A percentile compares a stretch with the other conserved stretches of the same genome.
phyloP scores from a whole-genome alignment of 1,284 basidiomycete species.

The Cryptococcus floricola region DNA sequence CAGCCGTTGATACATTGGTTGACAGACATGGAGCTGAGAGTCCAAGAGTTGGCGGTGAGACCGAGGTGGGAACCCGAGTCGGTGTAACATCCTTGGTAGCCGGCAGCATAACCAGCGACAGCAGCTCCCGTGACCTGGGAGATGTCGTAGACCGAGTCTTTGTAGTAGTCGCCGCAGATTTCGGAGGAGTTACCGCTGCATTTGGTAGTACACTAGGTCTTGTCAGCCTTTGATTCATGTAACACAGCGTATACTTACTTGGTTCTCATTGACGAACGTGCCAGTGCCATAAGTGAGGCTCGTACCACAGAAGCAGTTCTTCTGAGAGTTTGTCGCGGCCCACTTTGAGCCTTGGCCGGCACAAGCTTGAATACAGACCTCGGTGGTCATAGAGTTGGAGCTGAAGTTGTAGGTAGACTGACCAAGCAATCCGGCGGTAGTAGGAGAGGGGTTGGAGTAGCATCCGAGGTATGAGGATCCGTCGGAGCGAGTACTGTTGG shows the following conservation, averaged over 20 bases:
- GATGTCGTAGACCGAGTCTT: constrained; percentile 23
- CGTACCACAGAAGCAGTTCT: constrained; percentile 24
- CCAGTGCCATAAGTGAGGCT: constrained; percentile 16
- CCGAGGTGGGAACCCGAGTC: constrained; percentile 8
- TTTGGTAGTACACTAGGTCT: constrained; percentile 16
- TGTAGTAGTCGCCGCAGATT: constrained; percentile 26
- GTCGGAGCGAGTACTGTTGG: constrained; percentile 6
- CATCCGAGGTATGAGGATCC: constrained; percentile 22
- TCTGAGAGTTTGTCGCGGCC: constrained; percentile 13
- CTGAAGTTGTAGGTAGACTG: constrained; percentile 18
- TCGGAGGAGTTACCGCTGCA: constrained; percentile 28
- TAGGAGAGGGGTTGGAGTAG: constrained; percentile 15
- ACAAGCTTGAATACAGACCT: constrained; percentile 17
- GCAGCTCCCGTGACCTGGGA: constrained; percentile 10
- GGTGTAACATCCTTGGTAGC: constrained; percentile 18
- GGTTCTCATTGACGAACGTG: constrained; percentile 9
- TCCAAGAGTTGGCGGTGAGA: constrained; percentile 13
- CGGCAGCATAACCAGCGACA: constrained; percentile 10
- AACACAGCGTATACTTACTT: too few species aligned
- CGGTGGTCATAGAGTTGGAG: constrained; percentile 17
- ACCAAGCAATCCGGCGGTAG: constrained; percentile 16
- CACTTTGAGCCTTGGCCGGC: constrained; percentile 12
- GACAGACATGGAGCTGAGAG: constrained; percentile 7
- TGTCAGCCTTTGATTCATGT: neutral
- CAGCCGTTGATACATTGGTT: constrained; percentile 25